Evolutionary conservation across 768 basidiomycete species (phyloP), one percentile per base, ranked within the genome.

Genomic region (Naganishia randhawae): DNA sequence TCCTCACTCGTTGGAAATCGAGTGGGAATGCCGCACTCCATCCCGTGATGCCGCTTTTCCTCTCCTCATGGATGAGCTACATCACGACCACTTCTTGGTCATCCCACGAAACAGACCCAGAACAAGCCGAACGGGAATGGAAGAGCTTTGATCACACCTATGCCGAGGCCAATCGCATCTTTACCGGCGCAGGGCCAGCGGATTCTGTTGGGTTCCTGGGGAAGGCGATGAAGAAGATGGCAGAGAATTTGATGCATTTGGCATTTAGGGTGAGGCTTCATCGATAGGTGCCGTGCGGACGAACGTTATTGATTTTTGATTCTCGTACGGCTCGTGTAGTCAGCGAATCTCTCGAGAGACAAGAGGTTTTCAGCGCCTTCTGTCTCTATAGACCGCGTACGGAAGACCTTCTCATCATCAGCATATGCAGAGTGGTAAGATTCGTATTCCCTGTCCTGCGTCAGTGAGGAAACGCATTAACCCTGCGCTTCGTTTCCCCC

Each of bases 101-200:
- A 5, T 22, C 29, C 25, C 1, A 2, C 22, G 57, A 55, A 35
- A 35, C 37, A 35, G 14, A 9, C 11, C 39, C 57, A 61, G 42
- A 69, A 25, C 48, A 63, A 65, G 69, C 69, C 6, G 62, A 63
- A 41, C 17, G 55, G 33, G 69, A 69, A 48, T 69, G 69, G 69
- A 65, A 66, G 45, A 5, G 25, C 17, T 64, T 69, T 50, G 69
- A 69, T 50, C 45, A 52, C 2, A 54, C 55, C 10, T 69, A 69
- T 41, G 55, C 53, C 31, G 69, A 69, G 33, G 64, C 53, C 25
- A 50, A 61, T 55, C 52, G 55, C 4, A 33, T 69, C 6, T 69
- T 65, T 39, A 65, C 50, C 6, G 37, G 57, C 9, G 32, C 54
- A 2, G 69, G 62, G 5, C 25, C 32, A 8, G 41, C 53, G 7